A percentile compares a stretch with the other conserved stretches of the same genome.
Evolutionary conservation across 345 rosid genomes (phyloP).

Genomic region (Salix arbutifolia): DNA sequence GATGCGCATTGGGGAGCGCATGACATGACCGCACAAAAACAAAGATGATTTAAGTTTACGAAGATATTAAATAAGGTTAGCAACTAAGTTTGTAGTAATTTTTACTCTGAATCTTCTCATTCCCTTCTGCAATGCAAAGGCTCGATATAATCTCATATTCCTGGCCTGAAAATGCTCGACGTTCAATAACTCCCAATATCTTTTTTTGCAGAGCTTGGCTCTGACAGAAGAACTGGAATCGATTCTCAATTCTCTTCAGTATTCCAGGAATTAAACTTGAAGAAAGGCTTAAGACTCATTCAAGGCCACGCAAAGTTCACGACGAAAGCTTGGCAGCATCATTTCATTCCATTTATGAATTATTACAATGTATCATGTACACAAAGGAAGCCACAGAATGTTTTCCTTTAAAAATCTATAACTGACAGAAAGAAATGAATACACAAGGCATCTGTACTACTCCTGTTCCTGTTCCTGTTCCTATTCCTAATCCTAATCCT

Average conservation of each 20-base stretch:
- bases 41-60: too few species aligned
- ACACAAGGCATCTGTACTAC: background rate
- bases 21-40: too few species aligned
- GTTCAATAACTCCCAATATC: background rate
- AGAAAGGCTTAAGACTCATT: background rate
- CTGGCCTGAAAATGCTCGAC: background rate
- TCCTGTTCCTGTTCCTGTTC: background rate
- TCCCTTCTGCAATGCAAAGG: too few species aligned
- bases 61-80: too few species aligned
- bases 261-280: background rate
- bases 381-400: background rate
- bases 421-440: background rate
- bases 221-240: background rate
- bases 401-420: background rate
- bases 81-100: too few species aligned
- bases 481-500: background rate
- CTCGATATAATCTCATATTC: too few species aligned
- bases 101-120: too few species aligned
- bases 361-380: slow-evolving; percentile 4
- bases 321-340: background rate
- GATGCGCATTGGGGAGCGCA: too few species aligned
- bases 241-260: background rate
- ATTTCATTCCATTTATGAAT: slow-evolving; percentile 7
- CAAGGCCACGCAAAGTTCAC: background rate
- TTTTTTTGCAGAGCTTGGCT: background rate